phyloP scores from a whole-genome alignment of 1,284 basidiomycete species.

The Cystobasidiaceae sp. region DNA sequence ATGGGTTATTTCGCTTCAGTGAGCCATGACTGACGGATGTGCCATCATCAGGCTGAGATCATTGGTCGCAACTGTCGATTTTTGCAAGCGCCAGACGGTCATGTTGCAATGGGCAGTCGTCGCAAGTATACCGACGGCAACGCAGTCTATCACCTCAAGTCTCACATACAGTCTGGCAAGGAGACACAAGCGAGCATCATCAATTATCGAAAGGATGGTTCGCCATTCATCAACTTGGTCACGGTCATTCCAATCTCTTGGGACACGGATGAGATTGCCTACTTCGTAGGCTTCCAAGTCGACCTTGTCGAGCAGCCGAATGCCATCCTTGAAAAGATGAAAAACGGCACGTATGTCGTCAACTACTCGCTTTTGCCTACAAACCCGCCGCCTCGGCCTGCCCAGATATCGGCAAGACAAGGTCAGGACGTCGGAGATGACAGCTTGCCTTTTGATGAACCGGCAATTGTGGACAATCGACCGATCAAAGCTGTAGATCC shows the following conservation, averaged over 20 bases:
- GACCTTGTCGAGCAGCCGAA: slow-evolving; percentile 82
- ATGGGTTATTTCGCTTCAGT: slow-evolving; percentile 32
- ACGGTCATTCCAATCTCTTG: slow-evolving; percentile 66
- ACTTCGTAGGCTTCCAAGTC: slow-evolving; percentile 76
- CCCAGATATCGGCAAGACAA: neutral
- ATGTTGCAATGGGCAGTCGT: slow-evolving; percentile 46
- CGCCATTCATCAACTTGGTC: slow-evolving; percentile 60
- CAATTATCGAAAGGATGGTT: slow-evolving; percentile 80
- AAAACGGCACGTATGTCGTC: slow-evolving; percentile 40
- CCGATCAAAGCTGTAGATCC: slow-evolving; percentile 14
- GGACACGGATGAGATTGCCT: slow-evolving; percentile 62
- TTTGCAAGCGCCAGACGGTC: slow-evolving; percentile 68
- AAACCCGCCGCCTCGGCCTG: slow-evolving; percentile 3
- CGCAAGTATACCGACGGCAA: slow-evolving; percentile 64
- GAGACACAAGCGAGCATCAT: slow-evolving; percentile 82
- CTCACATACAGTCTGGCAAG: slow-evolving; percentile 63
- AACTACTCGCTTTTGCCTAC: slow-evolving; percentile 40
- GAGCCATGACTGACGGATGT: neutral
- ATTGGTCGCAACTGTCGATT: slow-evolving; percentile 73
- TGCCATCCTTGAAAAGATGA: slow-evolving; percentile 62
- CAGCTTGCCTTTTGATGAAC: neutral
- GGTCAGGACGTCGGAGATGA: neutral
- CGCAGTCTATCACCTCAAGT: slow-evolving; percentile 59
- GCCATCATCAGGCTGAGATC: slow-evolving; percentile 53
- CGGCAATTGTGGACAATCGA: slow-evolving; percentile 1